These are phyloP conservation scores for Oenanthe javanica DNA, from an alignment of 140 eudicot species.

Conservation along the genomic window DNA sequence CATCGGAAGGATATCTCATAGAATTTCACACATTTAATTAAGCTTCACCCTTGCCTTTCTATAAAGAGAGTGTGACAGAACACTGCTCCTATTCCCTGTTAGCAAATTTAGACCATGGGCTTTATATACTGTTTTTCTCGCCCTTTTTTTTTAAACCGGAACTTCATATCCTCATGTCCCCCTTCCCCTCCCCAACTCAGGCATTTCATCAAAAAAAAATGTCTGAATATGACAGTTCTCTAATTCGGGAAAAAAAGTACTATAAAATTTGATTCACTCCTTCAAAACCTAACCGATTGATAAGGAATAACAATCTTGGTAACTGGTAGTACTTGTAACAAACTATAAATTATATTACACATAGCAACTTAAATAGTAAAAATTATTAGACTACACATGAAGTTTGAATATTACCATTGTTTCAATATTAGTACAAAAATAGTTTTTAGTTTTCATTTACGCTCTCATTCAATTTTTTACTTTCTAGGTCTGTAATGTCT, in stretches of 20 bases:
- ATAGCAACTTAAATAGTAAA: no score
- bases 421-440: no score
- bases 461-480: background rate
- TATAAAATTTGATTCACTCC: no score
- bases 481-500: background rate
- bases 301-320: background rate
- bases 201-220: no score
- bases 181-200: no score
- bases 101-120: background rate
- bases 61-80: no score
- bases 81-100: background rate
- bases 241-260: no score
- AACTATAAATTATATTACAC: background rate
- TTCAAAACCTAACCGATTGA: no score
- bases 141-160: background rate
- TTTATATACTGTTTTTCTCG: background rate
- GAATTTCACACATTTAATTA: background rate
- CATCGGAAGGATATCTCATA: background rate
- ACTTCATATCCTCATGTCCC: background rate
- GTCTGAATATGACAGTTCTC: background rate
- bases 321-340: background rate
- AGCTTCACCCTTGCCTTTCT: no score
- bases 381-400: no score
- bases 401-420: no score
- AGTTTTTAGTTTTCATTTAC: background rate